phyloP scores from a whole-genome alignment of 2,329 filamentous ascomycete genomes.

The Sordariomycetes sp. region DNA sequence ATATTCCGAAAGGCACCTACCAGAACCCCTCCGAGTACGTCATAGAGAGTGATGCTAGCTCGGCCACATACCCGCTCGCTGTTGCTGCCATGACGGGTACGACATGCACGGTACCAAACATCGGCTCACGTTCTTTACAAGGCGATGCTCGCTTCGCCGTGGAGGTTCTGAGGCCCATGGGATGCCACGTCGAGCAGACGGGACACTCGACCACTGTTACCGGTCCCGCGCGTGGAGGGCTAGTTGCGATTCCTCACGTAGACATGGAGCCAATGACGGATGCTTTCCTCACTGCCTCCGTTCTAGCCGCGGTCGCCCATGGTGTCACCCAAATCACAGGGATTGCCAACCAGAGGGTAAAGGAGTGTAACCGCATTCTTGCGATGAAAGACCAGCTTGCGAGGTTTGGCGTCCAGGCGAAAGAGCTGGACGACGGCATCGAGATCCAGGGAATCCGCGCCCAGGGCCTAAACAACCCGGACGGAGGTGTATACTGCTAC shows the following conservation, averaged over 20 bases:
- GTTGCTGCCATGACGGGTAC: constrained; percentile 93
- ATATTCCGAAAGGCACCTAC: constrained; percentile 80
- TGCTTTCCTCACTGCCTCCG: constrained; percentile 90
- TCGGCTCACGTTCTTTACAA: constrained; percentile 83
- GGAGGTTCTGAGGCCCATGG: constrained; percentile 86
- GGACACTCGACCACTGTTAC: constrained; percentile 83
- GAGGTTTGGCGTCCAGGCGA: constrained; percentile 82
- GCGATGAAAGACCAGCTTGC: constrained; percentile 93
- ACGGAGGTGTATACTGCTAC: constrained; percentile 75
- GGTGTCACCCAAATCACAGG: constrained; percentile 80
- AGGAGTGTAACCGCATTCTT: constrained; percentile 92
- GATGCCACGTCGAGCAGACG: constrained; percentile 79
- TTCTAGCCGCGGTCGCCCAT: constrained; percentile 78
- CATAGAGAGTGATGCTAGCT: constrained; percentile 95
- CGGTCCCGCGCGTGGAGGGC: constrained; percentile 62
- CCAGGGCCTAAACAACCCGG: constrained; percentile 38
- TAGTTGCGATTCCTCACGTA: constrained; percentile 69
- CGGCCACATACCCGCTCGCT: constrained; percentile 89
- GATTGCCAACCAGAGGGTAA: constrained; percentile 95
- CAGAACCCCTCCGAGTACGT: constrained; percentile 76
- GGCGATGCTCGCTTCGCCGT: constrained; percentile 91
- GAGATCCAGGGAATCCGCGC: constrained; percentile 49
- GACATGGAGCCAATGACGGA: constrained; percentile 99
- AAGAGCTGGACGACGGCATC: constrained; percentile 91
- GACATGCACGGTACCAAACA: constrained; percentile 92